These are phyloP conservation scores for Didymella segeticola DNA, from an alignment of 2,329 filamentous ascomycete species.

Conservation along the genomic window DNA sequence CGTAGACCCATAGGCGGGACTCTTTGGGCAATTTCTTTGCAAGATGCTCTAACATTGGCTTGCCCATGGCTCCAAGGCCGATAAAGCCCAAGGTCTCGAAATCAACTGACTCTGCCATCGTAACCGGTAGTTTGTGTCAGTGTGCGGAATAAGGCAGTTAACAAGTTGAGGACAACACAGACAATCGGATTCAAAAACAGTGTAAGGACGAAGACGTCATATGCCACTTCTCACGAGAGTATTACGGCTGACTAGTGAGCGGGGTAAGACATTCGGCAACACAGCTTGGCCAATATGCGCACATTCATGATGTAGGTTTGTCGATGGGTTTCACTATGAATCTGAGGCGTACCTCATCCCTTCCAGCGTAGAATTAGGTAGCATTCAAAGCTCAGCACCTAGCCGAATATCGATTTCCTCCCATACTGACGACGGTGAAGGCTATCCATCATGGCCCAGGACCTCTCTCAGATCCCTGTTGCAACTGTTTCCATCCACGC, in stretches of 20 bases:
- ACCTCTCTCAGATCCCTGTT: slow-evolving; percentile 6
- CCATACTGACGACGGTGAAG: background rate
- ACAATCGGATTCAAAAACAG: background rate
- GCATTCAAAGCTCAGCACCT: too few relatives aligned
- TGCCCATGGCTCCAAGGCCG: slow-evolving; percentile 63
- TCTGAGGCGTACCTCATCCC: background rate
- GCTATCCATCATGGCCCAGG: background rate
- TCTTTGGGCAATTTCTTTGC: slow-evolving; percentile 54
- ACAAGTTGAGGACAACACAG: background rate
- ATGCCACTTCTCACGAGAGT: slow-evolving; percentile 4
- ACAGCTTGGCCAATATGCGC: background rate
- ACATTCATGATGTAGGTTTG: background rate
- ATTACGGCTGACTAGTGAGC: slow-evolving; percentile 3
- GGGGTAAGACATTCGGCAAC: slow-evolving; percentile 17
- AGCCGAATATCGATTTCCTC: too few relatives aligned
- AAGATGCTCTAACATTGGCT: slow-evolving; percentile 60
- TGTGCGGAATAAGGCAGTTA: background rate
- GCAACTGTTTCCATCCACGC: slow-evolving; percentile 48
- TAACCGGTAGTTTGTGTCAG: background rate
- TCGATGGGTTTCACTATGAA: background rate
- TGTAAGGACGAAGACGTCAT: background rate
- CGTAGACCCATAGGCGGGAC: slow-evolving; percentile 57
- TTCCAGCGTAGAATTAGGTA: background rate
- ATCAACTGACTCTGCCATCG: slow-evolving; percentile 29
- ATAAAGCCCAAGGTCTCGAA: slow-evolving; percentile 57